Evolutionary conservation across 371 early-diverging fungal genomes (phyloP), one percentile per base, ranked within the genome.

Genomic region (Rhizopus delemar): DNA sequence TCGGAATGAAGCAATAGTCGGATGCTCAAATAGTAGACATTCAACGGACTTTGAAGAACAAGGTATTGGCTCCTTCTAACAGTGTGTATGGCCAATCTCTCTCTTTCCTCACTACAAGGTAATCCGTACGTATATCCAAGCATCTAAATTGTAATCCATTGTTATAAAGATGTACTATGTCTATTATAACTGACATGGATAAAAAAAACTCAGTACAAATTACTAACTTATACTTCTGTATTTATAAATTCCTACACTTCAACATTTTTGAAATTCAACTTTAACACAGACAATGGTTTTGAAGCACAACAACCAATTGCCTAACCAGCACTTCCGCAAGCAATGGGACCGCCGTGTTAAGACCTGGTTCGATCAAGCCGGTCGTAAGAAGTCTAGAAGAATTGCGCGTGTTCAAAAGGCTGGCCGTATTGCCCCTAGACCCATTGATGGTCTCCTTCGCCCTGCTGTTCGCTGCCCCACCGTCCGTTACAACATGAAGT

Each of bases 331-430:
- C 79, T 96, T 98, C 91, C 97, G 93, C 82, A 99, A 99, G 92
- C 93, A 97, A 85, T 97, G 99, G 94, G 91, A 95, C 80, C 78
- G 84, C 65, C 95, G 93, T 71, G 97, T 98, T 68, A 94, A 93
- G 90, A 97, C 97, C 69, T 99, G 99, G 98, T 99, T 99, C 88
- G 89, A 98, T 85, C 99, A 99, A 85, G 93, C 99, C 69, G 94
- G 94, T 65, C 91, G 91, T 74, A 96, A 95, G 89, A 88, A 89
- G 84, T 81, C 91, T 68, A 87, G 99, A 74, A 86, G 95, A 64
- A 76, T 90, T 53, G 86, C 86, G 60, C 91, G 99, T 71, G 81
- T 89, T 75, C 86, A 89, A 80, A 99, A 99, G 93, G 99, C 99
- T 60, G 93, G 93, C 70, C 82, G 81, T 69, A 88, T 97, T 68